Evolutionary conservation across 2,329 filamentous ascomycete species (phyloP), one percentile per base, ranked within the genome.

Genomic region (Cucurbitaria berberidis): DNA sequence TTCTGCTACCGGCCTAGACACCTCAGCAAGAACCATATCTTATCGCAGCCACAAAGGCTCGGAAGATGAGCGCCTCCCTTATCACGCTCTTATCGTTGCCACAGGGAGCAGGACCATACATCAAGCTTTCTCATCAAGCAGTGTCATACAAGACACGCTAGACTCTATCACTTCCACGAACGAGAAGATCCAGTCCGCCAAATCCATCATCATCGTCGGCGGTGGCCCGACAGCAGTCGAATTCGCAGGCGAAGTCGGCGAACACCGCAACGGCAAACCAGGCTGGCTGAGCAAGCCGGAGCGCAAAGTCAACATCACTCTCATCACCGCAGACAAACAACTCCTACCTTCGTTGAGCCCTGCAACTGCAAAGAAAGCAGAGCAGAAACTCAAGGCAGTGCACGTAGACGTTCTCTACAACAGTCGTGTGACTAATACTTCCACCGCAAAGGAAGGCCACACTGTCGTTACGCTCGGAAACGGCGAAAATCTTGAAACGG

Each of bases 51-150:
- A 38, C 39, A 59, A 64, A 13, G 39, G 48, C 43, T 67, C 65
- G 4, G 48, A 49, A 18, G 68, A 70, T 16, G 60, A 64, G 41
- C 65, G 60, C 26, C 57, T 85, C 10, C 49, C 72, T 2, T 86
- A 82, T 65, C 78, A 84, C 59, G 79, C 81, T n/a, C 74, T 86
- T 2, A 74, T 86, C 43, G 80, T 86, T 52, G 82, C 83, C 8
- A 84, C 82, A 0, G 84, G 84, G 7, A 79, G 80, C 34, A 76
- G 65, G 11, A 81, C 82, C 1, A 68, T 75, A 9, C 74, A 78
- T 22, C 73, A 78, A 0, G 69, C 77, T 3, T 73, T 81, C 45
- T 81, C 80, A 21, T 67, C 76, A 11, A 76, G 78, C 36, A 76
- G 72, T 29, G 52, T 55, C 42, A 57, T 59, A 8, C 57, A 63